These are phyloP conservation scores for Nakazawaea pomicola DNA, from an alignment of 805 yeast genomes.

Conservation along the genomic window DNA sequence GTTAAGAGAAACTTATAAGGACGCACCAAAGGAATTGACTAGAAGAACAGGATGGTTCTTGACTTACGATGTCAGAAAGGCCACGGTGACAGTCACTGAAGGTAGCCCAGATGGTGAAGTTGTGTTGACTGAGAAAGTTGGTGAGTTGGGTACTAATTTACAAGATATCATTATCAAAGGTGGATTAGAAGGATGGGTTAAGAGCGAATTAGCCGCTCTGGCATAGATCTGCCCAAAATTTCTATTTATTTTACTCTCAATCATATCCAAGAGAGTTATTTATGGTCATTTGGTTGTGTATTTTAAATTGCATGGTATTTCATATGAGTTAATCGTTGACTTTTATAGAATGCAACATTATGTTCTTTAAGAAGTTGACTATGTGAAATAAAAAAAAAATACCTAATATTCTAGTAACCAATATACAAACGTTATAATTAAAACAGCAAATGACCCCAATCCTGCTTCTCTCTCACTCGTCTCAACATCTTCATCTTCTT, in stretches of 20 bases:
- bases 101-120: constrained; percentile 41
- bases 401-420: no score
- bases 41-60: constrained; percentile 93
- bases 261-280: neutral
- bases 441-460: no score
- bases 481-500: neutral
- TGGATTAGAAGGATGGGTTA: constrained; percentile 98
- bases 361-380: no score
- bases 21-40: constrained; percentile 63
- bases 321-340: no score
- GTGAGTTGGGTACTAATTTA: constrained; percentile 90
- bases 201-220: constrained; percentile 45
- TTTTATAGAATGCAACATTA: no score
- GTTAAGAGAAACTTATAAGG: constrained; percentile 64
- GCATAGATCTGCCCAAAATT: neutral
- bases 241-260: neutral
- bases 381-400: no score
- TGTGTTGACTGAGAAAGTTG: constrained; percentile 80
- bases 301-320: no score
- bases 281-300: no score
- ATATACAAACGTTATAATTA: no score
- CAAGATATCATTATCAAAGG: constrained; percentile 97
- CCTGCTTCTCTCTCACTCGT: neutral
- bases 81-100: constrained; percentile 76
- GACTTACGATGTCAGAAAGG: constrained; percentile 87